Evolutionary conservation across 2,329 filamentous ascomycete genomes (phyloP).

Genomic region (Ceratocystis ficicola): DNA sequence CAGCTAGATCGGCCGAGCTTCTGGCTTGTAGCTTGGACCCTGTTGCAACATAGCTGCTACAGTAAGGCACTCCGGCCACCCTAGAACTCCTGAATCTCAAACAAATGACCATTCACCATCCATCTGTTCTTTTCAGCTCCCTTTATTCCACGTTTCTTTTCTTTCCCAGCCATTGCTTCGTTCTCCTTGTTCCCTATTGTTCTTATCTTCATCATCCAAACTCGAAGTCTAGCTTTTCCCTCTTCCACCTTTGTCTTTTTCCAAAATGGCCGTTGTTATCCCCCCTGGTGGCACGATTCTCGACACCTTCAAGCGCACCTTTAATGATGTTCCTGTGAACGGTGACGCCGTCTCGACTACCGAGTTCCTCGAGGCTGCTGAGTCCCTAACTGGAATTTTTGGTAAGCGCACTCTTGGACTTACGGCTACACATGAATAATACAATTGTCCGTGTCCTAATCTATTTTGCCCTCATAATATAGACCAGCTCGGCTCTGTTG

Average conservation of each 20-base stretch:
- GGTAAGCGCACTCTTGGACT: conserved; percentile 38
- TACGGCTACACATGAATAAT: not conserved
- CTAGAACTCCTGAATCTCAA: conserved; percentile 1
- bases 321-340: conserved; percentile 68
- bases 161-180: not conserved
- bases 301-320: conserved; percentile 72
- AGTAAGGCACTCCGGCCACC: not conserved
- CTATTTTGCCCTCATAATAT: not conserved
- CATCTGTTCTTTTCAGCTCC: conserved; percentile 6
- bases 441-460: not conserved
- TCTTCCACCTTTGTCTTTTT: conserved; percentile 15
- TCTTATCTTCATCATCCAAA: not conserved
- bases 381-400: conserved; percentile 77
- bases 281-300: conserved; percentile 68
- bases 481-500: conserved; percentile 56
- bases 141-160: conserved; percentile 9
- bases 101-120: not conserved
- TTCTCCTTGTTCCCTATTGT: not conserved
- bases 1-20: not conserved
- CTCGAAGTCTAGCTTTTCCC: not conserved
- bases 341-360: conserved; percentile 61
- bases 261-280: conserved; percentile 39
- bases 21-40: not conserved
- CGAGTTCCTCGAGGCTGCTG: conserved; percentile 82
- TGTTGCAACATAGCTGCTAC: not conserved